Conservation (phyloP, 176 grass and related monocot species). For the Bothriochloa decipiens region DNA sequence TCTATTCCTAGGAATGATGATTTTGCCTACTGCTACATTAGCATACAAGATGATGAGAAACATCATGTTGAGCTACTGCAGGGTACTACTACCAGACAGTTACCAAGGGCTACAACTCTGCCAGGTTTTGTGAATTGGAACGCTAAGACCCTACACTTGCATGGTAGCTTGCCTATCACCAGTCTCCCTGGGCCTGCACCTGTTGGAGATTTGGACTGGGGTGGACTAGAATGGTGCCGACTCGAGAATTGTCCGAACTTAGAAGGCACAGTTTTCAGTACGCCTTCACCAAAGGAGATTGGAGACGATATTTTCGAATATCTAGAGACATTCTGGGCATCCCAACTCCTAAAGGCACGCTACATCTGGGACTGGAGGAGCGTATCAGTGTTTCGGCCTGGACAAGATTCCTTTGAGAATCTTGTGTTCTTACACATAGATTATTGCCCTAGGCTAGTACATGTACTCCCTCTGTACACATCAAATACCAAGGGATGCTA, state of each 20-base stretch:
- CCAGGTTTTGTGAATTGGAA: fast-evolving
- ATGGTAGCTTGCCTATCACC: background rate
- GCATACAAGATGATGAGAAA: slow-evolving; percentile 4
- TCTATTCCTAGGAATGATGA: background rate
- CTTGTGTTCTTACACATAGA: background rate
- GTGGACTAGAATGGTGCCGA: background rate
- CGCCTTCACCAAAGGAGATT: fast-evolving
- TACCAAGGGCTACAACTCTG: background rate
- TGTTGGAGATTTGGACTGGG: too few species aligned
- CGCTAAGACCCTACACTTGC: background rate
- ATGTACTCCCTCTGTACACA: slow-evolving; percentile 3
- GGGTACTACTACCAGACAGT: background rate
- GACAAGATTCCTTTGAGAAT: fast-evolving
- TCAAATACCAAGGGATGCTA: fast-evolving
- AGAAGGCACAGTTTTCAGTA: background rate
- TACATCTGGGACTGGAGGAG: slow-evolving; percentile 11
- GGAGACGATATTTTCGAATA: fast-evolving
- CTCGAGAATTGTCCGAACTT: slow-evolving; percentile 32
- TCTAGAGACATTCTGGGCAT: background rate
- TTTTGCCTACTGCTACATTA: background rate
- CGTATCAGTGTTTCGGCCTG: background rate
- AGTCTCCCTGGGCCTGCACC: background rate
- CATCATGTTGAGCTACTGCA: too few species aligned
- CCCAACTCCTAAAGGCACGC: background rate
- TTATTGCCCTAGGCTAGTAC: slow-evolving; percentile 9